Percentiles rank a stretch among this genome's conserved stretches.
phyloP scores from a whole-genome alignment of 2,329 filamentous ascomycete species.

The Diaporthe citri region DNA sequence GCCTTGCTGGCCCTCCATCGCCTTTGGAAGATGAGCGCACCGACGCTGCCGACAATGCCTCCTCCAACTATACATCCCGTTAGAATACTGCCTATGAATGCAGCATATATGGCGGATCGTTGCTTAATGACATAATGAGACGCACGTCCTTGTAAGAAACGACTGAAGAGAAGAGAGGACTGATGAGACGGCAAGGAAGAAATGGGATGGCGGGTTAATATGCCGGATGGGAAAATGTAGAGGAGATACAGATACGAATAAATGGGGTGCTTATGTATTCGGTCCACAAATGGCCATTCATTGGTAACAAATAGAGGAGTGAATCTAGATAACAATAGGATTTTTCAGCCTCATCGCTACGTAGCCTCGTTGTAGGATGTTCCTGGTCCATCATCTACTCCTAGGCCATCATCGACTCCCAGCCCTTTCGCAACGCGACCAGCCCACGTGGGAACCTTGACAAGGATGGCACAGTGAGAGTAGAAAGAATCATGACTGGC shows the following conservation, averaged over 20 bases:
- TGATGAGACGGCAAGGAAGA: too few relatives aligned
- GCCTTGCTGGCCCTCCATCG: background rate
- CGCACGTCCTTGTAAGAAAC: too few relatives aligned
- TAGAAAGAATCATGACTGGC: background rate
- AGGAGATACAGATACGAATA: background rate
- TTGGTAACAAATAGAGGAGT: too few relatives aligned
- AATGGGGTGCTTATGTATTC: too few relatives aligned
- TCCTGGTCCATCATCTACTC: background rate
- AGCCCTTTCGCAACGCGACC: background rate
- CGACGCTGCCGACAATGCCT: background rate
- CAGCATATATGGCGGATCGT: background rate
- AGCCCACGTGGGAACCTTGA: background rate
- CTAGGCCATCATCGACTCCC: background rate
- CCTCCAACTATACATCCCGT: background rate
- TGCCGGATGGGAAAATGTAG: too few relatives aligned
- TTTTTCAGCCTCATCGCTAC: too few relatives aligned
- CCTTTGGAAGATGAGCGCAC: background rate
- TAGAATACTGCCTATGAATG: background rate
- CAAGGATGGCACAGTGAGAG: background rate
- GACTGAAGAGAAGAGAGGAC: too few relatives aligned
- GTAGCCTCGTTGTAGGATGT: too few relatives aligned
- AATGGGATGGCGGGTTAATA: too few relatives aligned
- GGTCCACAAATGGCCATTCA: too few relatives aligned
- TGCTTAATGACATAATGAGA: fast-evolving
- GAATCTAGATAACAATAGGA: too few relatives aligned